Conservation (phyloP, 495 filamentous ascomycete species). For the Penicillium tannophilum region DNA sequence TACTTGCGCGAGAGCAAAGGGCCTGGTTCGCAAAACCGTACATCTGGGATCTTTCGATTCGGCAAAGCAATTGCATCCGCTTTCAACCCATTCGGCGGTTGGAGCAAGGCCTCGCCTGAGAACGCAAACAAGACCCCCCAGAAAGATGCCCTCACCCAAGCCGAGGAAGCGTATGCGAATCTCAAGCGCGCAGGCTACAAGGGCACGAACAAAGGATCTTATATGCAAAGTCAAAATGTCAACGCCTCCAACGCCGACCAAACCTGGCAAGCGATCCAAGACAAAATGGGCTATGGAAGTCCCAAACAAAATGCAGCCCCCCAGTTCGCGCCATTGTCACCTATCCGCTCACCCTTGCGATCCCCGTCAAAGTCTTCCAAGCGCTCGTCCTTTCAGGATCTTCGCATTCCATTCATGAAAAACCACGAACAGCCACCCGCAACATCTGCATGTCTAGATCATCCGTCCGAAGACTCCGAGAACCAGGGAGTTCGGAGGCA, state of each 20-base stretch:
- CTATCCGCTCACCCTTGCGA: conserved; percentile 18
- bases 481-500: conserved; percentile 45
- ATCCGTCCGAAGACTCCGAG: conserved; percentile 34
- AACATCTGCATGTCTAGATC: conserved; percentile 19
- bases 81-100: conserved; percentile 55
- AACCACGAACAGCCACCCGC: conserved; percentile 15
- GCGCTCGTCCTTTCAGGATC: conserved; percentile 42
- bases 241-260: conserved; percentile 33
- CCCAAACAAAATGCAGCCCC: not conserved
- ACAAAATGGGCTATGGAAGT: conserved; percentile 36
- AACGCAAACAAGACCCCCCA: conserved; percentile 30
- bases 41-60: conserved; percentile 59
- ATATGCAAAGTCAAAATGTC: conserved; percentile 27
- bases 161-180: conserved; percentile 60
- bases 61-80: conserved; percentile 58
- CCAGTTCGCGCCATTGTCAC: conserved; percentile 5
- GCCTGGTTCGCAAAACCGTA: conserved; percentile 17
- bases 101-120: conserved; percentile 38
- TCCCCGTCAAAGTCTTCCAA: conserved; percentile 34
- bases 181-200: conserved; percentile 62
- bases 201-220: conserved; percentile 46
- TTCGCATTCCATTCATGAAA: conserved; percentile 40
- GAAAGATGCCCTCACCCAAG: conserved; percentile 48
- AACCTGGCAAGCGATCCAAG: conserved; percentile 44
- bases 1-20: conserved; percentile 53